phyloP scores from a whole-genome alignment of 352 stramenopile species.

The Pythium rishiriense region DNA sequence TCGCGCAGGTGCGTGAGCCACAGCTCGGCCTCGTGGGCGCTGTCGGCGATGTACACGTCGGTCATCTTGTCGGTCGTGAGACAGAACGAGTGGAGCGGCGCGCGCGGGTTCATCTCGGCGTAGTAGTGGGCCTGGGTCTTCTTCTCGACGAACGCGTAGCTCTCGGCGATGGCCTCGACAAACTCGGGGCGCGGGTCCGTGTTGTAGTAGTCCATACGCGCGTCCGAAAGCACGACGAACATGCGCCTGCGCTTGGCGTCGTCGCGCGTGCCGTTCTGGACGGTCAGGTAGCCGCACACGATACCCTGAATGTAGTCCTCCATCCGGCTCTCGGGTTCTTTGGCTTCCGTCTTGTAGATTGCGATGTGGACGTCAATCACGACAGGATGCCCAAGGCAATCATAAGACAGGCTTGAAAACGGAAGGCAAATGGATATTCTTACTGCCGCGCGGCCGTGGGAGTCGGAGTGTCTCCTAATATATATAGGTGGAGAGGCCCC shows the following conservation, averaged over 20 bases:
- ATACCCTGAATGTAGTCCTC: constrained; percentile 76
- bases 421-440: no score
- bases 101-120: constrained; percentile 59
- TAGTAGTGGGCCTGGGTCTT: constrained; percentile 56
- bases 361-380: no score
- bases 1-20: constrained; percentile 57
- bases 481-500: neutral
- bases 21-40: constrained; percentile 38
- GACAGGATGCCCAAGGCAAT: no score
- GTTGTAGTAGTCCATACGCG: constrained; percentile 75
- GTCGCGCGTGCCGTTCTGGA: constrained; percentile 50
- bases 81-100: constrained; percentile 57
- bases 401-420: no score
- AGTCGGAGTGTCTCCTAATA: neutral
- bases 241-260: constrained; percentile 54
- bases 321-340: constrained; percentile 27
- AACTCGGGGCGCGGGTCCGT: constrained; percentile 65
- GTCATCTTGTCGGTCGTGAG: constrained; percentile 62
- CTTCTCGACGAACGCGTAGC: constrained; percentile 47
- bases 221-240: constrained; percentile 75
- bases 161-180: constrained; percentile 47
- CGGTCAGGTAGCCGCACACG: constrained; percentile 62
- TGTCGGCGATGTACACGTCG: constrained; percentile 63
- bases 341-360: no score
- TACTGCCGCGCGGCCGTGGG: no score